Evolutionary conservation across 371 early-diverging fungal genomes (phyloP), one percentile per base, ranked within the genome.

Genomic region (Mortierella sp.): DNA sequence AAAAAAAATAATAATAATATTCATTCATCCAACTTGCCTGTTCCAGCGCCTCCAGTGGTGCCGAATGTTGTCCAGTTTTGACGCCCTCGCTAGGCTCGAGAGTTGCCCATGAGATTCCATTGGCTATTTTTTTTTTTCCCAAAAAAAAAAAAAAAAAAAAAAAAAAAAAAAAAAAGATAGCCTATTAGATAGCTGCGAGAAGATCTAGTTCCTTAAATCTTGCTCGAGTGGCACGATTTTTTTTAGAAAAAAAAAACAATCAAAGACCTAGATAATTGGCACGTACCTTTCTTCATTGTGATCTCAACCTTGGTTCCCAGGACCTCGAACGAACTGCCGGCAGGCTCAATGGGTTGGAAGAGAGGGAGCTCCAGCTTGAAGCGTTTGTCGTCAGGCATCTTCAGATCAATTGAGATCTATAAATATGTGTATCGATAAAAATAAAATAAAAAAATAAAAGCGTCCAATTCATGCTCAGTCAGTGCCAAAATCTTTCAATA

Each of bases 221-320:
- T 15, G 61, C 52, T 43, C 44, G 4, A 23, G 15, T n/a, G 21
- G 21, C 15, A 7, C 7, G 7, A 16, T 50, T 37, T 37, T 60
- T 61, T 52, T 68, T 52, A 15, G 26, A 37, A 44, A 21, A 60
- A 29, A 68, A 61, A 25, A 60, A 52, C 52, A 30, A 60, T 53
- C 60, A 68, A 29, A 61, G 61, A n/a, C n/a, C n/a, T n/a, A n/a
- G n/a, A n/a, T n/a, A n/a, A n/a, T n/a, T n/a, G 28, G 60, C 26
- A 50, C 72, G 26, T 81, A 81, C 82, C 82, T 84, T 98, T 98
- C 73, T 89, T 90, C 77, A 97, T 84, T 29, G 74, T 88, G 29
- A 98, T 75, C 80, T 97, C 97, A 53, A 95, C 88, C 82, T 98
- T 98, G 56, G 97, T 96, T 7, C 90, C 82, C 68, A 97, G 75